These are phyloP conservation scores for Termitomyces heimii DNA, from an alignment of 768 basidiomycete genomes.

Conservation along the genomic window DNA sequence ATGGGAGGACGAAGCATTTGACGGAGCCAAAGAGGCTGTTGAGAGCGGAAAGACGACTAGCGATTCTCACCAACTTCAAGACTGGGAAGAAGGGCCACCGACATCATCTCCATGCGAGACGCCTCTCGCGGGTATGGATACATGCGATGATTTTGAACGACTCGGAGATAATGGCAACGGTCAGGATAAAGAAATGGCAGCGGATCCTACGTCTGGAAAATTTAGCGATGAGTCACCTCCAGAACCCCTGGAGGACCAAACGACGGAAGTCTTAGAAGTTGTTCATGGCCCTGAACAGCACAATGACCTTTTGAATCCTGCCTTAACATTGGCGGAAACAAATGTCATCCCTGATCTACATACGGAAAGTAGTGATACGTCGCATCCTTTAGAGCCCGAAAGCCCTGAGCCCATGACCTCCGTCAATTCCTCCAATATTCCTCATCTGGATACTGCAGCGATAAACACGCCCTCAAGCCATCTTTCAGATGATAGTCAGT, in stretches of 20 bases:
- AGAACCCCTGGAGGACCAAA: neutral
- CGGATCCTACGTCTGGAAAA: neutral
- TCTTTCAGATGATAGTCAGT: constrained; percentile 4
- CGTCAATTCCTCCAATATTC: neutral
- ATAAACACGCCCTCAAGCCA: neutral
- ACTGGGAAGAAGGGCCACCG: neutral
- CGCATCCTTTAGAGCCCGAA: neutral
- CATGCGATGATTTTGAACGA: neutral
- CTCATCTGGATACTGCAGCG: neutral
- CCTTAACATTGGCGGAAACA: neutral
- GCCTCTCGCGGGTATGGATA: neutral
- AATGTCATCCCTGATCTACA: neutral
- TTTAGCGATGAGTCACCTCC: neutral
- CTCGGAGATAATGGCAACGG: neutral
- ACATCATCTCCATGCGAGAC: neutral
- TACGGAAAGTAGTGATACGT: neutral
- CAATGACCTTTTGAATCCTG: neutral
- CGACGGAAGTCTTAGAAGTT: neutral
- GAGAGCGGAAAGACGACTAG: neutral
- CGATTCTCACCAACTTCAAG: neutral
- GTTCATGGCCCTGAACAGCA: neutral
- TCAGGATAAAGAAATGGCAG: neutral
- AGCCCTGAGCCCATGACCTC: neutral
- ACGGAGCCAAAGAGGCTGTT: neutral
- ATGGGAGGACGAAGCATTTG: neutral